Evolutionary conservation across 2,329 filamentous ascomycete species (phyloP).

Genomic region (Ceratocystis lukuohia): DNA sequence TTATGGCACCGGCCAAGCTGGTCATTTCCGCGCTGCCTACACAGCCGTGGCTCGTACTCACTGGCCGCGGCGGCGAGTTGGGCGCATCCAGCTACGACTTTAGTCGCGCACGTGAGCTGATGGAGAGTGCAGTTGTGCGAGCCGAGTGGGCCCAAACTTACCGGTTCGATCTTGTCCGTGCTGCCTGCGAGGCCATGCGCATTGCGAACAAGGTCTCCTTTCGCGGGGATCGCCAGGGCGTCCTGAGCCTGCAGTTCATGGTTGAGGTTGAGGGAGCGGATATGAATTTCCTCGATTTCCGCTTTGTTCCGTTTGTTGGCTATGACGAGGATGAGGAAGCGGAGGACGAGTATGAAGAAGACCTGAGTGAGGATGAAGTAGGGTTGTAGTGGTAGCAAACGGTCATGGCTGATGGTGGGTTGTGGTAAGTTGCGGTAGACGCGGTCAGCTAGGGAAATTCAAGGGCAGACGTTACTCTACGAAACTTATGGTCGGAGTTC

Average conservation of each 20-base stretch:
- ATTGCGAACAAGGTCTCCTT: slow-evolving; percentile 86
- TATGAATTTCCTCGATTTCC: slow-evolving; percentile 67
- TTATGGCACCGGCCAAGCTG: slow-evolving; percentile 58
- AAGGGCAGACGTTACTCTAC: too few species aligned
- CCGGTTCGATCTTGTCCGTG: slow-evolving; percentile 75
- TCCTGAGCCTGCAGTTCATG: slow-evolving; percentile 92
- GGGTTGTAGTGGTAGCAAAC: not conserved
- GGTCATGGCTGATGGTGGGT: not conserved
- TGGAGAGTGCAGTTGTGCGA: slow-evolving; percentile 60
- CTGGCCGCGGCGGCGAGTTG: slow-evolving; percentile 44
- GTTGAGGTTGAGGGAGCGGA: slow-evolving; percentile 64
- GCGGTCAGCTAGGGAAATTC: too few species aligned
- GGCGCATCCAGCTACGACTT: slow-evolving; percentile 55
- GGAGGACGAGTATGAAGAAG: slow-evolving; percentile 27
- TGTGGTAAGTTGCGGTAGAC: too few species aligned
- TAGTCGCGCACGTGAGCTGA: slow-evolving; percentile 47
- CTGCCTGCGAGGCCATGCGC: slow-evolving; percentile 82
- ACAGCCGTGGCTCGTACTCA: slow-evolving; percentile 61
- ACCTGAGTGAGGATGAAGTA: slow-evolving; percentile 13
- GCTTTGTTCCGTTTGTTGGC: slow-evolving; percentile 59
- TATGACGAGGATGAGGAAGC: slow-evolving; percentile 42
- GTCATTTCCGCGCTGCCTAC: slow-evolving; percentile 51
- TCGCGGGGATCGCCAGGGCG: slow-evolving; percentile 73
- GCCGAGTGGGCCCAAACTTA: slow-evolving; percentile 56
- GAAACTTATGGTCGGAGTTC: too few species aligned